Conservation (phyloP, 2,329 filamentous ascomycete species). For the Thermothelomyces thermophilus region DNA sequence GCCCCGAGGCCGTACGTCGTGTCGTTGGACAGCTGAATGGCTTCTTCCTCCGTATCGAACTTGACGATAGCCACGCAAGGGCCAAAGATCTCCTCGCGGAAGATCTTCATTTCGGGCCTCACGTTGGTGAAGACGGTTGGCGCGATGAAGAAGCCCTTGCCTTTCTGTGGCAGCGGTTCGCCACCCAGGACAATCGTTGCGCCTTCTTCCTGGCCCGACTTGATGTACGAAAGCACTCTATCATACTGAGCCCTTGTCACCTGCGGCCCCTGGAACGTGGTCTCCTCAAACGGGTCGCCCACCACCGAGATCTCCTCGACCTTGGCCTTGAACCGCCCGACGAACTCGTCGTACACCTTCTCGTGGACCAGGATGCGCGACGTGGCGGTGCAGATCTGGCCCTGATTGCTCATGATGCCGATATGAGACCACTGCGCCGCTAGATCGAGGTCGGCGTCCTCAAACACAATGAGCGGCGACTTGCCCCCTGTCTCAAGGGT, state of each 20-base stretch:
- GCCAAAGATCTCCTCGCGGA: conserved; percentile 33
- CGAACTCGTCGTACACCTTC: conserved; percentile 51
- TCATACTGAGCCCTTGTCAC: conserved; percentile 63
- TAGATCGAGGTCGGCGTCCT: conserved; percentile 55
- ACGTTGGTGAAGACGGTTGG: conserved; percentile 33
- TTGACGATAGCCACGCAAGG: conserved; percentile 31
- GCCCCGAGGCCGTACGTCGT: conserved; percentile 52
- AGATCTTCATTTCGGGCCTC: conserved; percentile 32
- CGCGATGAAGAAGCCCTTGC: conserved; percentile 32
- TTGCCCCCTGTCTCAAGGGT: conserved; percentile 59
- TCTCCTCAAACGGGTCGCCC: conserved; percentile 60
- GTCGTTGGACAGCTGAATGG: conserved; percentile 34
- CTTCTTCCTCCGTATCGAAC: conserved; percentile 34
- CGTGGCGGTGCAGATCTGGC: conserved; percentile 56
- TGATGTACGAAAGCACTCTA: conserved; percentile 59
- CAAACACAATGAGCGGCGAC: conserved; percentile 54
- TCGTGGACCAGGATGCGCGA: conserved; percentile 56
- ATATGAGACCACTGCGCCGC: conserved; percentile 48
- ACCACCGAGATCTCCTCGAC: conserved; percentile 52
- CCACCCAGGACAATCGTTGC: conserved; percentile 57
- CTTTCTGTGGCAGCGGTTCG: conserved; percentile 48
- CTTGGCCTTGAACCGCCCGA: conserved; percentile 54
- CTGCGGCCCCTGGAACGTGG: conserved; percentile 64
- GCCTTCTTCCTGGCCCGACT: conserved; percentile 59
- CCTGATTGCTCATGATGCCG: conserved; percentile 51